Base-by-base conservation (phyloP, 345 rosid genomes). In the Lumnitzera littorea region DNA sequence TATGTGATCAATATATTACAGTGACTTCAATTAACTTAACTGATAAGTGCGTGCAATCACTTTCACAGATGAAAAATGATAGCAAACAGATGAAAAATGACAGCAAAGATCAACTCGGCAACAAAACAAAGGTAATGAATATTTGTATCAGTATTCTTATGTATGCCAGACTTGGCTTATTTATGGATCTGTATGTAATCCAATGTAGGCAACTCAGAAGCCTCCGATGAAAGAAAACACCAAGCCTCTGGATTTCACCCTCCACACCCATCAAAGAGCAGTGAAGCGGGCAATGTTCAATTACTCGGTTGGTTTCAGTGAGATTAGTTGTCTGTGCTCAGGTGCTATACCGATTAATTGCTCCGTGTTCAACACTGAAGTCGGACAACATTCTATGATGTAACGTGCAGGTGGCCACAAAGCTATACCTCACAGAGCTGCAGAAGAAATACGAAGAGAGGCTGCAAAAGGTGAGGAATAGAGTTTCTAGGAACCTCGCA, bases 181-280 rank as follows among this genome's bases (percentile, higher is more conserved):
- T 50, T 17, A 6, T 43, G n/a, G 20, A 12, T 17, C 9, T 51
- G 9, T 8, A 51, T n/a, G 48, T 50, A 36, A 55, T 51, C 43
- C 0, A 46, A 15, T 50, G 11, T 15, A 68, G 82, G 71, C 46
- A 46, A 61, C 41, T 56, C 61, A 74, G 53, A 86, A 76, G 50
- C 64, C 72, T 59, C 24, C 56, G 27, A 68, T 76, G 5, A 90
- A 85, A 65, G 97, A 90, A 65, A 85, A 87, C 59, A 83, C 83
- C 12, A 85, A 80, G 70, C 85, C 83, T 9, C 68, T 68, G 25
- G 92, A 84, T 50, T 78, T 90, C 77, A 87, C 72, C 64, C 91
- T 87, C 70, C 97, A 75, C 64, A 85, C 95, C 3, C 82, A 81
- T 31, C 84, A 90, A 64, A 83, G 97, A 78, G 97, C 97, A 13